Percentiles rank a stretch among this genome's conserved stretches.
These are phyloP conservation scores for Trichoderma sp. DNA, from an alignment of 2,329 filamentous ascomycete genomes.

Conservation along the genomic window DNA sequence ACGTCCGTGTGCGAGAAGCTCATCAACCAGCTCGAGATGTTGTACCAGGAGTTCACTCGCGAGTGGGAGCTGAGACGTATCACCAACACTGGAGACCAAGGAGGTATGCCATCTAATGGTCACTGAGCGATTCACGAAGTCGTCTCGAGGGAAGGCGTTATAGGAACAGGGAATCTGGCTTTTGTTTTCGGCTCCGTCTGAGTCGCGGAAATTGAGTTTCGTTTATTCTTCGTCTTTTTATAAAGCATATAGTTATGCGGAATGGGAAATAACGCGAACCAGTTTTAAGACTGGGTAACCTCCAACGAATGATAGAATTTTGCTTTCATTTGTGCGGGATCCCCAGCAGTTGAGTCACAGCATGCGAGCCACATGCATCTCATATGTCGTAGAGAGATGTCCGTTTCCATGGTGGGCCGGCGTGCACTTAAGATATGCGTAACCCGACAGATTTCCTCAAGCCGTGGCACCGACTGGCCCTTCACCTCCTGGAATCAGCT, in stretches of 20 bases:
- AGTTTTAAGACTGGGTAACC: not conserved
- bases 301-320: not conserved
- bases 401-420: not conserved
- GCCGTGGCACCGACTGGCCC: constrained; percentile 55
- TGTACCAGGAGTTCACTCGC: constrained; percentile 87
- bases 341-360: not conserved
- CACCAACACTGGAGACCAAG: constrained; percentile 66
- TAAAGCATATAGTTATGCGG: constrained; percentile 7
- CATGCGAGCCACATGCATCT: not conserved
- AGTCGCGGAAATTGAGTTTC: constrained; percentile 14
- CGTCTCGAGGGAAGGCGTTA: constrained; percentile 34
- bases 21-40: constrained; percentile 75
- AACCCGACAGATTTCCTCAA: constrained; percentile 19
- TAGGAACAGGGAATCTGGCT: constrained; percentile 26
- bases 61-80: constrained; percentile 90
- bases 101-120: constrained; percentile 46
- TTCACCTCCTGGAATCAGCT: constrained; percentile 80
- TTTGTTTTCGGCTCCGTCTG: constrained; percentile 25
- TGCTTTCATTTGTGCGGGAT: not conserved
- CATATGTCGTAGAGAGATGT: not conserved
- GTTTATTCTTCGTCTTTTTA: not conserved
- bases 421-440: constrained; percentile 23
- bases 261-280: not conserved
- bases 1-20: constrained; percentile 79
- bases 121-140: constrained; percentile 32